Conservation (phyloP, 371 early-diverging fungal genomes). For the Capniomyces stellatus region DNA sequence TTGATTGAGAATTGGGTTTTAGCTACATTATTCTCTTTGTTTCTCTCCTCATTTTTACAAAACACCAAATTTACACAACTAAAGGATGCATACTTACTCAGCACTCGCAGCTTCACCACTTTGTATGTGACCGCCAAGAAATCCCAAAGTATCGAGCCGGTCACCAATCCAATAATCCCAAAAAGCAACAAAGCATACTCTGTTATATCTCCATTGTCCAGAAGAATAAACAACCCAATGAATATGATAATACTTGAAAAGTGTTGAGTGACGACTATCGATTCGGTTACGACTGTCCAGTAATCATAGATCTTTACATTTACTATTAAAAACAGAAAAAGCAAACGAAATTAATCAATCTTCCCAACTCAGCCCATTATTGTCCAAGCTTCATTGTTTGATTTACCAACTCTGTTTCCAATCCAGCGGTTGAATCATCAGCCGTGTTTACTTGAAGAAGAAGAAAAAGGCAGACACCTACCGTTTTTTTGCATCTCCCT, state of each 20-base stretch:
- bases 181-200: conserved; percentile 37
- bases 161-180: conserved; percentile 34
- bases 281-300: conserved; percentile 47
- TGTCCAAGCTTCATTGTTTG: too few species aligned
- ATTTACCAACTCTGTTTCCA: too few species aligned
- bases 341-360: too few species aligned
- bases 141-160: conserved; percentile 52
- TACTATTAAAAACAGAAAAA: background rate
- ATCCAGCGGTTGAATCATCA: too few species aligned
- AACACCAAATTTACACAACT: too few species aligned
- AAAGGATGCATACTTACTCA: conserved; percentile 3
- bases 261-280: conserved; percentile 67
- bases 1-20: too few species aligned
- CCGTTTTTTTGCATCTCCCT: conserved; percentile 74
- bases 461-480: background rate
- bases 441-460: background rate
- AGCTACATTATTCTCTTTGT: too few species aligned
- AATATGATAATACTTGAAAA: conserved; percentile 64
- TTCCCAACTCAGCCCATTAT: too few species aligned
- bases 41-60: too few species aligned
- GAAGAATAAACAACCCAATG: conserved; percentile 63
- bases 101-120: conserved; percentile 14
- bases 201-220: conserved; percentile 36
- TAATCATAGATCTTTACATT: conserved; percentile 58
- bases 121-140: conserved; percentile 10